Percentiles rank a stretch among this genome's conserved stretches.
Evolutionary conservation across 768 basidiomycete species (phyloP).

Genomic region (Calvatia gigantea): DNA sequence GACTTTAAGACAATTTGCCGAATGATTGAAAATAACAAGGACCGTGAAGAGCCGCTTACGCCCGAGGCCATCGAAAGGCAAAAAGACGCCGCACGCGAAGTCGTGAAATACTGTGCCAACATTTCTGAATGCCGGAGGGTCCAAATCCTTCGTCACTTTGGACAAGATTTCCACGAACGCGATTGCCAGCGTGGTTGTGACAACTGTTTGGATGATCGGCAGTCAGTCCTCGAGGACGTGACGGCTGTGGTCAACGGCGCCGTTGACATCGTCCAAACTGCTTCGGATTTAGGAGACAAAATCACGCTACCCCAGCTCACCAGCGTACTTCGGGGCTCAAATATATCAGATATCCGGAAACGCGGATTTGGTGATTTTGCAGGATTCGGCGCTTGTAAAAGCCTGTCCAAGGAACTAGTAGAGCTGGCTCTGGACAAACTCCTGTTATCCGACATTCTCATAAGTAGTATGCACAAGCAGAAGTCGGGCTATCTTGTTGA

Average conservation of each 20-base stretch:
- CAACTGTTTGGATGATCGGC: constrained; percentile 63
- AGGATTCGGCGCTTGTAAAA: constrained; percentile 52
- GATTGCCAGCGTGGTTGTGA: constrained; percentile 76
- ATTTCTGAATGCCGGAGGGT: constrained; percentile 81
- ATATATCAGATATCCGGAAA: constrained; percentile 38
- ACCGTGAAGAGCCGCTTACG: constrained; percentile 25
- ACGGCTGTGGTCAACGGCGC: constrained; percentile 51
- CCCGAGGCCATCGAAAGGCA: constrained; percentile 65
- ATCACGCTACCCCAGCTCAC: constrained; percentile 61
- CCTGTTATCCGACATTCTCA: constrained; percentile 44
- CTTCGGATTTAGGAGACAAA: constrained; percentile 40
- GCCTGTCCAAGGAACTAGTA: constrained; percentile 46
- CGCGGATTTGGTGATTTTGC: constrained; percentile 45
- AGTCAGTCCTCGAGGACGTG: constrained; percentile 52
- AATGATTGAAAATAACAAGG: constrained; percentile 58
- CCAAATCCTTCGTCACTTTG: constrained; percentile 87
- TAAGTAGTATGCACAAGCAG: constrained; percentile 38
- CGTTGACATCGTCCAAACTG: constrained; percentile 52
- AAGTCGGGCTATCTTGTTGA: constrained; percentile 42
- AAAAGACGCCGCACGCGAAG: constrained; percentile 56
- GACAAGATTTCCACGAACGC: constrained; percentile 68
- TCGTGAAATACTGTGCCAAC: constrained; percentile 80
- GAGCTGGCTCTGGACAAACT: constrained; percentile 68
- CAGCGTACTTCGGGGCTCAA: constrained; percentile 65
- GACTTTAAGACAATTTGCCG: constrained; percentile 55